Evolutionary conservation across 2,329 filamentous ascomycete species (phyloP).

Genomic region (Zymoseptoria pseudotritici): DNA sequence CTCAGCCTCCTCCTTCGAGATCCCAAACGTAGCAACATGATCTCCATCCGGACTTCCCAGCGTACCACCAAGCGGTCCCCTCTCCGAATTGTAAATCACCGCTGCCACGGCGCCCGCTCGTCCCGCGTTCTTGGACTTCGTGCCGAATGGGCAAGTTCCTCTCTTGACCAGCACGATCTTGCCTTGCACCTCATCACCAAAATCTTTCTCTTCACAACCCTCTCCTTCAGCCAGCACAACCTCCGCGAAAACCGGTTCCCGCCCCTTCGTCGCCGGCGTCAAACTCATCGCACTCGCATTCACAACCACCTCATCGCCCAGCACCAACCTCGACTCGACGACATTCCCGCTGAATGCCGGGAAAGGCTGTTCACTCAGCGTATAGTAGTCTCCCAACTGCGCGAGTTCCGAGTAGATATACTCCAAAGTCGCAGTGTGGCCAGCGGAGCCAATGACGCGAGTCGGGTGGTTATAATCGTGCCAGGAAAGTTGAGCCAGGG

Average conservation of each 20-base stretch:
- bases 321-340: constrained; percentile 34
- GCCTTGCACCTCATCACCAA: constrained; percentile 49
- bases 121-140: constrained; percentile 62
- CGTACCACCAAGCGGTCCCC: constrained; percentile 43
- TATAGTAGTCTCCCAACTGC: constrained; percentile 54
- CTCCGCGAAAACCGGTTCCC: constrained; percentile 20
- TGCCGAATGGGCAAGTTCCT: constrained; percentile 63
- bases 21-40: constrained; percentile 62
- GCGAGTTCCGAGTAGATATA: constrained; percentile 29
- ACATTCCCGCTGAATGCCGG: constrained; percentile 23
- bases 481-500: constrained; percentile 52
- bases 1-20: constrained; percentile 36
- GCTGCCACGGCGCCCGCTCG: constrained; percentile 63
- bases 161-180: constrained; percentile 65
- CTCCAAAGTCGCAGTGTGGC: constrained; percentile 21
- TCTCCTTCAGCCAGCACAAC: constrained; percentile 50
- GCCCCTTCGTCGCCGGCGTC: constrained; percentile 14
- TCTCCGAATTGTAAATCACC: constrained; percentile 68
- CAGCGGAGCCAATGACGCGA: constrained; percentile 54
- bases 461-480: constrained; percentile 61
- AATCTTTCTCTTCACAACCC: constrained; percentile 61
- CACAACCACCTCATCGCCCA: constrained; percentile 52
- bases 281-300: constrained; percentile 51
- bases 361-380: constrained; percentile 43
- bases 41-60: constrained; percentile 58